Percentiles rank a stretch among this genome's conserved stretches.
Conservation (phyloP, 164 flowering plant genomes). For the Aristolochia contorta region DNA sequence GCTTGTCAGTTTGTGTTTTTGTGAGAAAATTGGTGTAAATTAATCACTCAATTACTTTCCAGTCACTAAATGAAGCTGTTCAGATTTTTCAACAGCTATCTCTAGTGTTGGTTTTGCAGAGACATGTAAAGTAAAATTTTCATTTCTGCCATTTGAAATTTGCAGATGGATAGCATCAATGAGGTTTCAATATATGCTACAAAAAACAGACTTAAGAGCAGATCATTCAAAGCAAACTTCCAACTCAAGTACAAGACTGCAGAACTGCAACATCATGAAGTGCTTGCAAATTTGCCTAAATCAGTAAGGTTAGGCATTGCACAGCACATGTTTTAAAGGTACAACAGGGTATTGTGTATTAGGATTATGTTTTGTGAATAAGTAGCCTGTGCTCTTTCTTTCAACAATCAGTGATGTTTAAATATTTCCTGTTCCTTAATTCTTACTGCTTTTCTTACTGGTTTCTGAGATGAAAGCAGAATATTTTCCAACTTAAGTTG, state of each 20-base stretch:
- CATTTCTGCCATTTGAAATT: no score
- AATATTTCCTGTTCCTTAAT: not conserved
- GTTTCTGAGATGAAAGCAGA: slow-evolving; percentile 86
- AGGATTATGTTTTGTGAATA: not conserved
- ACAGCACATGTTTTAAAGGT: slow-evolving; percentile 54
- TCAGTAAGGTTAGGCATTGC: slow-evolving; percentile 77
- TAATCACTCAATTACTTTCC: no score
- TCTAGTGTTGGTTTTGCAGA: no score
- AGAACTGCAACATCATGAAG: slow-evolving; percentile 74
- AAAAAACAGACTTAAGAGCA: slow-evolving; percentile 39
- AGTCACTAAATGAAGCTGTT: no score
- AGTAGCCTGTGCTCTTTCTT: not conserved
- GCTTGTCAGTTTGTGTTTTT: no score
- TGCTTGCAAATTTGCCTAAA: slow-evolving; percentile 66
- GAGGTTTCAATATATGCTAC: slow-evolving; percentile 54
- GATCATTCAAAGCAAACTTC: slow-evolving; percentile 72
- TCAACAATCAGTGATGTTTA: not conserved
- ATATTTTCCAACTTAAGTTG: slow-evolving; percentile 83
- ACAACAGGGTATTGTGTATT: slow-evolving; percentile 17
- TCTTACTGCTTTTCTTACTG: slow-evolving; percentile 19
- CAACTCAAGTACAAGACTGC: slow-evolving; percentile 78
- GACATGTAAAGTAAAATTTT: no score
- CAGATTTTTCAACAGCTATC: no score
- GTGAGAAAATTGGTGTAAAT: no score
- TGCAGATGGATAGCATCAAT: slow-evolving; percentile 67